phyloP scores from a whole-genome alignment of 768 basidiomycete genomes.

The Suillus occidentalis region DNA sequence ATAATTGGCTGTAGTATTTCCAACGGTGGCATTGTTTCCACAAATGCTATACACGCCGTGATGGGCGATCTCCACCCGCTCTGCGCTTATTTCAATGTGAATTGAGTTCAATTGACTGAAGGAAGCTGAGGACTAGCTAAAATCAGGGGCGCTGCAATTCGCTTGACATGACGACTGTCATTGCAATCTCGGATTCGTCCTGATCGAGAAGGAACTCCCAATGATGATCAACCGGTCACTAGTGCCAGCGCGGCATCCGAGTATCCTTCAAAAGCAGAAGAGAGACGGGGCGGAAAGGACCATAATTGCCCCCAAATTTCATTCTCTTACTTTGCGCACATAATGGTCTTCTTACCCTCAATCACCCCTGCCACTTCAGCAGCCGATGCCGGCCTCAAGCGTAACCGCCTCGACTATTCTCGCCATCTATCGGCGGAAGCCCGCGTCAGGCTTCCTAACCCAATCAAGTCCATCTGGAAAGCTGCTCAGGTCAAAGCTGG shows the following conservation, averaged over 20 bases:
- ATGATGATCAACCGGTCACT: no score
- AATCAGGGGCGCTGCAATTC: background rate
- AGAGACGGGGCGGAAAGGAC: background rate
- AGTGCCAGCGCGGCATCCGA: background rate
- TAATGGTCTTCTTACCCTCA: conserved; percentile 30
- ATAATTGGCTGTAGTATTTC: background rate
- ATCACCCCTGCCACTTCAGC: conserved; percentile 12
- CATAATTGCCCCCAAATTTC: background rate
- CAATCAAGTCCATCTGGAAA: conserved; percentile 39
- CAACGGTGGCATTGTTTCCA: background rate
- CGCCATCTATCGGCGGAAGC: conserved; percentile 38
- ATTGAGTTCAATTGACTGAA: background rate
- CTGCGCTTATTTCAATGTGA: background rate
- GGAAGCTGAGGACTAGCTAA: conserved; percentile 1
- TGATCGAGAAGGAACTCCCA: background rate
- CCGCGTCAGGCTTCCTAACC: conserved; percentile 33
- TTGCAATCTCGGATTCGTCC: background rate
- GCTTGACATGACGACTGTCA: background rate
- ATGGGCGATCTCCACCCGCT: background rate
- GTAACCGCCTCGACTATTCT: conserved; percentile 28
- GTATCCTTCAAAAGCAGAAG: conserved; percentile 2
- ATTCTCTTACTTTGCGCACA: background rate
- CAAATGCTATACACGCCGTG: background rate
- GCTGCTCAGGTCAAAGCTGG: conserved; percentile 34
- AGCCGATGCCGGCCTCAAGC: conserved; percentile 19